phyloP scores from a whole-genome alignment of 257 asterid genomes.

The Gardenia jasminoides region DNA sequence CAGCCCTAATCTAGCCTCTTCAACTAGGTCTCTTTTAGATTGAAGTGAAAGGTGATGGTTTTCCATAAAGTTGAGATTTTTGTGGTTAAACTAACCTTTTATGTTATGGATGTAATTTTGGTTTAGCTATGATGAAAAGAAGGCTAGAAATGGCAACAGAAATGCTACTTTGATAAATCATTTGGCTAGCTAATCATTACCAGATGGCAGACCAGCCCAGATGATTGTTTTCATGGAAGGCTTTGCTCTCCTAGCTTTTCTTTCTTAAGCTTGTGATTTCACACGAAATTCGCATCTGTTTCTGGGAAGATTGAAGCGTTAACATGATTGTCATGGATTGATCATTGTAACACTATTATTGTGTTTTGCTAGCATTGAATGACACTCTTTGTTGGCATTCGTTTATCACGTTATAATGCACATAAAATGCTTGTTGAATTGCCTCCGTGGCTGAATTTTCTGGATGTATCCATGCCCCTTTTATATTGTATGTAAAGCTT shows the following conservation, averaged over 20 bases:
- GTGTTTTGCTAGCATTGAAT: neutral
- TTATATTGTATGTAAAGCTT: neutral
- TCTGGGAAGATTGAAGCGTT: neutral
- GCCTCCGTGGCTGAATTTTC: neutral
- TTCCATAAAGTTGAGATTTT: too few species aligned
- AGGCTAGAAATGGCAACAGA: too few species aligned
- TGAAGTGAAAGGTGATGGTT: too few species aligned
- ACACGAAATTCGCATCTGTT: neutral
- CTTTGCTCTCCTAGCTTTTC: neutral
- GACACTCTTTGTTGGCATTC: too few species aligned
- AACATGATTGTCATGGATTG: neutral
- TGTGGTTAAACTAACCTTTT: too few species aligned
- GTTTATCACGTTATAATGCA: neutral
- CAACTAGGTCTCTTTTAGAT: too few species aligned
- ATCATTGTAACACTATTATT: neutral
- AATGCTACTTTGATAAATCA: too few species aligned
- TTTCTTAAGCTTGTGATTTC: neutral
- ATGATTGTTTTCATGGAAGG: neutral
- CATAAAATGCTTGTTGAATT: neutral
- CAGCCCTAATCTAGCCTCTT: too few species aligned
- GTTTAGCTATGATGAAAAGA: too few species aligned
- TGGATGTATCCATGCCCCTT: neutral
- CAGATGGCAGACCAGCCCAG: too few species aligned
- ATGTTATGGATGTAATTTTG: too few species aligned
- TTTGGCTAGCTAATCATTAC: too few species aligned